Conservation (phyloP, 2,329 filamentous ascomycete genomes). For the Blumeriella jaapii region DNA sequence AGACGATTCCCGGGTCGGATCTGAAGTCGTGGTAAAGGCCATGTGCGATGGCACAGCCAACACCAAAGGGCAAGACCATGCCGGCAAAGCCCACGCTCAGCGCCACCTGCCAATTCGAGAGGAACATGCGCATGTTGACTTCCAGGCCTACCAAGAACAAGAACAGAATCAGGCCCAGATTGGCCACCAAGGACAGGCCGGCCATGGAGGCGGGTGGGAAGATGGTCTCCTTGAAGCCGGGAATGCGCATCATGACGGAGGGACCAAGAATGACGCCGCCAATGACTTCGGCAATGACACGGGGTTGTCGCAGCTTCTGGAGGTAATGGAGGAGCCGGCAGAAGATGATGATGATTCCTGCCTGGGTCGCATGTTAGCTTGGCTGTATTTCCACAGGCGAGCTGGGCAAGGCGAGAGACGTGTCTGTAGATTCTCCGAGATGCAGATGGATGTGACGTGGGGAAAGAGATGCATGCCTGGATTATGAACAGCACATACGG, state of each 20-base stretch:
- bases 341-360: slow-evolving; percentile 62
- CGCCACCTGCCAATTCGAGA: slow-evolving; percentile 71
- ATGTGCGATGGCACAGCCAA: slow-evolving; percentile 71
- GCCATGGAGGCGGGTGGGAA: slow-evolving; percentile 69
- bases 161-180: slow-evolving; percentile 73
- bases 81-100: slow-evolving; percentile 66
- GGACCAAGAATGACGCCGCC: slow-evolving; percentile 79
- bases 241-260: slow-evolving; percentile 78
- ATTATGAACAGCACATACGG: slow-evolving; percentile 60
- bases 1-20: slow-evolving; percentile 35
- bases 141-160: slow-evolving; percentile 82
- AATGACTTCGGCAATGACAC: slow-evolving; percentile 75
- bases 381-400: background rate
- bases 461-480: slow-evolving; percentile 35
- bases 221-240: slow-evolving; percentile 63
- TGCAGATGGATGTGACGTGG: background rate
- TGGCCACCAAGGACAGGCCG: slow-evolving; percentile 65
- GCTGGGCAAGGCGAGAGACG: background rate
- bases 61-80: slow-evolving; percentile 71
- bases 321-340: slow-evolving; percentile 67
- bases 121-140: slow-evolving; percentile 67
- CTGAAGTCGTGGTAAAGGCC: slow-evolving; percentile 68
- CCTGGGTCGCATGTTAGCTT: slow-evolving; percentile 32
- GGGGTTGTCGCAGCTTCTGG: slow-evolving; percentile 65
- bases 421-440: slow-evolving; percentile 1